Base-by-base conservation (phyloP, 371 early-diverging fungal species). In the Haplosporangium sp. region DNA sequence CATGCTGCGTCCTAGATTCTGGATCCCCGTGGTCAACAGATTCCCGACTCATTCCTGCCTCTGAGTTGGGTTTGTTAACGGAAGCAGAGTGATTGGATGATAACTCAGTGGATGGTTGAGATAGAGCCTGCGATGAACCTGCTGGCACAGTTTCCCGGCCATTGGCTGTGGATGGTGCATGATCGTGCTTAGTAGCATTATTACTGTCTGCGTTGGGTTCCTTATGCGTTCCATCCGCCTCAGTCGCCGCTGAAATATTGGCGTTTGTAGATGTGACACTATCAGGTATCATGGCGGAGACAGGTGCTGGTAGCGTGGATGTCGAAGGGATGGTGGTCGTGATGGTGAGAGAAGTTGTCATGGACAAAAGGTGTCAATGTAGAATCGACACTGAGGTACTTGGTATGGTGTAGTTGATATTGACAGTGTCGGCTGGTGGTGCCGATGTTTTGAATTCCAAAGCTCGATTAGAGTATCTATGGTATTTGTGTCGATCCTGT, bases 231-330 rank as follows among this genome's bases (percentile, higher is more conserved):
- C 43, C 50, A 20, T 43, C 58, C 36, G 21, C 52, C 11, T 40
- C 36, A 10, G 38, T n/a, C 6, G 47, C 0, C n/a, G 47, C 8
- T 6, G 47, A 40, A 43, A 40, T 5, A 36, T 37, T 23, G 45
- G 48, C 41, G 21, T 23, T 23, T 6, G 43, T 20, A 48, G 55
- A 16, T n/a, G 54, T 36, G 29, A 29, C 29, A 29, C 29, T 29
- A 38, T 57, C 59, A 47, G 73, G 67, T 66, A 67, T 62, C 72
- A 71, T 67, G 18, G 64, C 53, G 37, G 59, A 21, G 40, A 66
- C 48, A 13, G 54, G 53, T 52, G 46, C 55, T 43, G 65, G 21
- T 8, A 59, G 55, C 18, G 46, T n/a, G 5, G 50, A 18, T 29
- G 66, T 46, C 38, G 64, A 38, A 41, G 67, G 16, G 1, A 53